phyloP scores from a whole-genome alignment of 139 green algal genomes.

The Asterochloris sp. region DNA sequence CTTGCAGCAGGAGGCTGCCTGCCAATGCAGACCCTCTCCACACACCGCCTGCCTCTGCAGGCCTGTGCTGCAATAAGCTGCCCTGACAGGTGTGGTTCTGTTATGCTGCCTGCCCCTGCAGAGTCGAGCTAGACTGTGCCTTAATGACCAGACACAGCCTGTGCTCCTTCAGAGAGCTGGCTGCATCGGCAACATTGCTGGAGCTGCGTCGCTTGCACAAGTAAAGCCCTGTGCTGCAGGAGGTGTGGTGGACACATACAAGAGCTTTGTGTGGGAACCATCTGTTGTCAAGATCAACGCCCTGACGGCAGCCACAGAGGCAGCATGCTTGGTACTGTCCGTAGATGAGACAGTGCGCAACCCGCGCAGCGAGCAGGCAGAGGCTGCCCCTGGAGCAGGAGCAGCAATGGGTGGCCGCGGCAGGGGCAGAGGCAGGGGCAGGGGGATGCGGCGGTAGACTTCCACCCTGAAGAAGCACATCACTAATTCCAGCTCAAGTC shows the following conservation, averaged over 20 bases:
- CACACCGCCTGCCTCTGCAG: too few species aligned
- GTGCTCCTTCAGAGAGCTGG: not conserved
- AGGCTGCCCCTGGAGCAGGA: constrained; percentile 6
- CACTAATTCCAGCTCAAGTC: too few species aligned
- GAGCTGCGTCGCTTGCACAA: not conserved
- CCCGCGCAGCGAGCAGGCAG: constrained; percentile 16
- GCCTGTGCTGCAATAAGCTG: too few species aligned
- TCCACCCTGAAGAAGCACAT: too few species aligned
- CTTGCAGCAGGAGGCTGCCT: too few species aligned
- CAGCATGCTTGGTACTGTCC: constrained; percentile 92
- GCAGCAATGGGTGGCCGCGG: constrained; percentile 14
- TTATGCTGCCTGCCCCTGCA: too few species aligned
- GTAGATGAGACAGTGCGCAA: constrained; percentile 93
- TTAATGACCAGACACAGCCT: too few species aligned
- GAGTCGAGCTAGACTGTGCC: too few species aligned
- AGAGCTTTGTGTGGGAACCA: constrained; percentile 95
- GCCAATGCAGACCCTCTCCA: too few species aligned
- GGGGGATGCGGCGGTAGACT: constrained; percentile 10
- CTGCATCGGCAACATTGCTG: not conserved
- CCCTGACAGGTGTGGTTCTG: too few species aligned
- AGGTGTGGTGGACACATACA: constrained; percentile 92
- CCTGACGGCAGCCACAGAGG: constrained; percentile 87
- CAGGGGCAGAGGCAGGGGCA: constrained; percentile 17
- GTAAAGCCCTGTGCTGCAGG: constrained; percentile 36
- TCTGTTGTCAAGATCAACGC: constrained; percentile 94